Evolutionary conservation across 2,329 filamentous ascomycete genomes (phyloP).

Genomic region (Aspergillus quadrilineatus): DNA sequence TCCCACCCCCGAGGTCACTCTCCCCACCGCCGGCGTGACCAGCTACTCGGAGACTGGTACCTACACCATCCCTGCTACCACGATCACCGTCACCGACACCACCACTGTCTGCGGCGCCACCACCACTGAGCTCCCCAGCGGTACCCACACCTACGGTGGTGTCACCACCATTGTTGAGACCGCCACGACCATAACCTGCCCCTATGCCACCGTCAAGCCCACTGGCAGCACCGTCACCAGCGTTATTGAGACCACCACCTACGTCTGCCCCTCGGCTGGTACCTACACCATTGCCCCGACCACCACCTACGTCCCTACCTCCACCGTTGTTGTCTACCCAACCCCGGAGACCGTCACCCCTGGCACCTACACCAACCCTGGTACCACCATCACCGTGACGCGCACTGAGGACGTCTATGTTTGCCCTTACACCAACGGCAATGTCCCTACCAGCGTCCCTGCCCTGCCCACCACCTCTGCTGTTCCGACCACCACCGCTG

Average conservation of each 20-base stretch:
- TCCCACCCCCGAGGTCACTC: conserved; percentile 23
- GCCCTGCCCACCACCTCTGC: conserved; percentile 25
- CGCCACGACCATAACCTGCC: conserved; percentile 67
- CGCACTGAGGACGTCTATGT: conserved; percentile 66
- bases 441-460: conserved; percentile 29
- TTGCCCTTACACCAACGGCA: conserved; percentile 64
- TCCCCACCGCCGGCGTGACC: conserved; percentile 52
- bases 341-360: conserved; percentile 63
- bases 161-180: conserved; percentile 68
- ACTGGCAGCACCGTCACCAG: conserved; percentile 60
- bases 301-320: conserved; percentile 58
- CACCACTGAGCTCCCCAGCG: conserved; percentile 61
- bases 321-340: conserved; percentile 61
- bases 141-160: conserved; percentile 69
- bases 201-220: conserved; percentile 65
- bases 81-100: conserved; percentile 64
- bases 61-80: conserved; percentile 74
- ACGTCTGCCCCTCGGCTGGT: conserved; percentile 69
- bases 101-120: conserved; percentile 66
- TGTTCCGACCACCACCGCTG: conserved; percentile 23
- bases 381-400: conserved; percentile 66
- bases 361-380: conserved; percentile 71
- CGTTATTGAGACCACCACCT: conserved; percentile 67
- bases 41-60: conserved; percentile 65
- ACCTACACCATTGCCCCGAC: conserved; percentile 73